These are phyloP conservation scores for Secale cereale DNA, from an alignment of 176 grass and related monocot species.

Conservation along the genomic window DNA sequence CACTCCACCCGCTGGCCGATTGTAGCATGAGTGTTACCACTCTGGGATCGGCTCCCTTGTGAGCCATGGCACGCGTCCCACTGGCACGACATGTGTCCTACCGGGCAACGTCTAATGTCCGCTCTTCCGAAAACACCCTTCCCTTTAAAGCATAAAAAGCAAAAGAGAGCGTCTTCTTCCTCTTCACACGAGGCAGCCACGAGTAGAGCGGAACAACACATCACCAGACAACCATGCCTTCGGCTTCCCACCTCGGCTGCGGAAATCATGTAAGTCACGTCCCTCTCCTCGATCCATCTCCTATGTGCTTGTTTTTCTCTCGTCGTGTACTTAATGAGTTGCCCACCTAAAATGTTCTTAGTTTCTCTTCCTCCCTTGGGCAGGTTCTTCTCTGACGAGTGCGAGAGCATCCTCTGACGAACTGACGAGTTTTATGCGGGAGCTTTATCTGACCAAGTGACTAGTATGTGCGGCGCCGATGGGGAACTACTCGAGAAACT, in stretches of 20 bases:
- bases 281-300: not conserved
- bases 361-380: not conserved
- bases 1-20: not conserved
- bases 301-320: too few relatives aligned
- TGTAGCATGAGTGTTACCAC: not conserved
- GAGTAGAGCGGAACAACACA: not conserved
- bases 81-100: slow-evolving; percentile 5
- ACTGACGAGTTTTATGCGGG: not conserved
- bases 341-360: not conserved
- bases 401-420: not conserved
- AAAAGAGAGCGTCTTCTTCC: not conserved
- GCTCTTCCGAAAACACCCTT: slow-evolving; percentile 23
- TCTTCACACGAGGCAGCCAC: not conserved
- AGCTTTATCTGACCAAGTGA: not conserved
- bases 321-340: too few relatives aligned
- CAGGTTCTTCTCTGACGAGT: slow-evolving; percentile 13
- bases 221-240: slow-evolving; percentile 18
- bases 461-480: not conserved
- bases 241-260: not conserved
- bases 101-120: not conserved
- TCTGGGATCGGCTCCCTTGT: not conserved
- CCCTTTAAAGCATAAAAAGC: not conserved
- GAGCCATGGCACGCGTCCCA: slow-evolving; percentile 29
- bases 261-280: slow-evolving; percentile 12
- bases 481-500: slow-evolving; percentile 28